Evolutionary conservation across 192 early-diverging fungal species (phyloP).

Genomic region (Cladochytrium replicatum): DNA sequence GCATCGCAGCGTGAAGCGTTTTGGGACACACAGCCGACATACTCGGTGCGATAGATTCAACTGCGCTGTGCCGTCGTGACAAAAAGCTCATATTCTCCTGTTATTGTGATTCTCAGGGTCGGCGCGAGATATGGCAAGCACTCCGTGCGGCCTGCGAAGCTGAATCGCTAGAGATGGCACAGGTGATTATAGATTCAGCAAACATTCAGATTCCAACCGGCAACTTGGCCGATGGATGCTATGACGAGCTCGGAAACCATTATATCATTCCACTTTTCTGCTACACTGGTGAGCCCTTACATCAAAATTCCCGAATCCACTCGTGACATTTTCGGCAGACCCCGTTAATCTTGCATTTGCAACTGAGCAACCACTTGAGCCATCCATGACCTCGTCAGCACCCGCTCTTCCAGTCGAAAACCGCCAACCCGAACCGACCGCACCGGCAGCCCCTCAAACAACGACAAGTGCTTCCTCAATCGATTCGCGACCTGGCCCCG

Average conservation of each 20-base stretch:
- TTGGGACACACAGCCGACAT: constrained; percentile 65
- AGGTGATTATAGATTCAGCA: constrained; percentile 55
- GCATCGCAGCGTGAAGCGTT: constrained; percentile 53
- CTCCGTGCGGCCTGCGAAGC: constrained; percentile 49
- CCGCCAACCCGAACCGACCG: no score
- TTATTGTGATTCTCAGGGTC: constrained; percentile 32
- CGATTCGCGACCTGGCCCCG: no score
- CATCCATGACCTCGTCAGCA: no score
- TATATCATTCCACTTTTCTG: constrained; percentile 64
- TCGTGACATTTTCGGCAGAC: no score
- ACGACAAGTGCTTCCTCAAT: no score
- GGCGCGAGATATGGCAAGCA: constrained; percentile 69
- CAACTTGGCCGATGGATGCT: constrained; percentile 60
- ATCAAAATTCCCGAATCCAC: no score
- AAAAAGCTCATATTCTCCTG: not conserved
- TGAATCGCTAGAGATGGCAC: constrained; percentile 38
- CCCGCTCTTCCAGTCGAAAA: no score
- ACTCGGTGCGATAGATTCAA: constrained; percentile 37
- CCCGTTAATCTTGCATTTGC: no score
- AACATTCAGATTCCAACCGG: constrained; percentile 63
- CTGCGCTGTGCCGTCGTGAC: not conserved
- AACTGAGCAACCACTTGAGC: no score
- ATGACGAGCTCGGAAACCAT: constrained; percentile 63
- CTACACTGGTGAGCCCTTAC: no score
- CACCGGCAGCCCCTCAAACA: no score